Conservation (phyloP, 139 green algal genomes). For the Picochlorum sp. region DNA sequence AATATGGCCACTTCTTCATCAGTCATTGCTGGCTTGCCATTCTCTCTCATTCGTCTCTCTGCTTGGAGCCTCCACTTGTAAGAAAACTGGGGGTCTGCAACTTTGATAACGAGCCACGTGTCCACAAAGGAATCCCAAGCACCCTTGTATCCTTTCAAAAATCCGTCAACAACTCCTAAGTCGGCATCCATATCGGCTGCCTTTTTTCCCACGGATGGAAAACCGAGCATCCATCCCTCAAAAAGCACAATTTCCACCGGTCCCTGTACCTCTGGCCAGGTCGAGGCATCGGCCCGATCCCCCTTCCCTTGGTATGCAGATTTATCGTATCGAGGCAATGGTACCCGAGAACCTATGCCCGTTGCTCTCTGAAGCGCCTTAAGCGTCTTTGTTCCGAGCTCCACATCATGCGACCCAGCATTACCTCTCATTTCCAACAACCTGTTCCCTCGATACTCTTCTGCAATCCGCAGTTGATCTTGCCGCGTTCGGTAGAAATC, state of each 20-base stretch:
- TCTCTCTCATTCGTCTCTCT: conserved; percentile 74
- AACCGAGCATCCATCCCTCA: conserved; percentile 98
- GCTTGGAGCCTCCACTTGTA: conserved; percentile 73
- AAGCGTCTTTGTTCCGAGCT: conserved; percentile 63
- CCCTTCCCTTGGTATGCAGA: conserved; percentile 62
- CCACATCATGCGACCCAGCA: conserved; percentile 87
- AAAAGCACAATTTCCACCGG: conserved; percentile 86
- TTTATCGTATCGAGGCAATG: conserved; percentile 84
- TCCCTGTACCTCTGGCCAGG: conserved; percentile 53
- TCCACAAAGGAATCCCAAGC: conserved; percentile 77
- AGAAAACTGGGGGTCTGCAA: conserved; percentile 60
- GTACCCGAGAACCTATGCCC: not conserved
- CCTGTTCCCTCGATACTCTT: conserved; percentile 50
- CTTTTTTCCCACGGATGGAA: conserved; percentile 35
- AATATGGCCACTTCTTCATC: conserved; percentile 83
- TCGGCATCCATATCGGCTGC: conserved; percentile 35
- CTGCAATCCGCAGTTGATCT: conserved; percentile 40
- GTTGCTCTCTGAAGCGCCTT: conserved; percentile 22
- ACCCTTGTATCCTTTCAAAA: conserved; percentile 56
- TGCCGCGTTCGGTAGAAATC: conserved; percentile 90
- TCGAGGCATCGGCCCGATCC: conserved; percentile 50
- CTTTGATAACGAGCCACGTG: conserved; percentile 86
- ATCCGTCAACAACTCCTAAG: conserved; percentile 57
- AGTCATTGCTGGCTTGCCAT: conserved; percentile 79
- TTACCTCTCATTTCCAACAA: conserved; percentile 88